Percentiles rank a stretch among this genome's conserved stretches.
Evolutionary conservation across 306 rosid genomes (phyloP).

Genomic region (Vigna mungo): DNA sequence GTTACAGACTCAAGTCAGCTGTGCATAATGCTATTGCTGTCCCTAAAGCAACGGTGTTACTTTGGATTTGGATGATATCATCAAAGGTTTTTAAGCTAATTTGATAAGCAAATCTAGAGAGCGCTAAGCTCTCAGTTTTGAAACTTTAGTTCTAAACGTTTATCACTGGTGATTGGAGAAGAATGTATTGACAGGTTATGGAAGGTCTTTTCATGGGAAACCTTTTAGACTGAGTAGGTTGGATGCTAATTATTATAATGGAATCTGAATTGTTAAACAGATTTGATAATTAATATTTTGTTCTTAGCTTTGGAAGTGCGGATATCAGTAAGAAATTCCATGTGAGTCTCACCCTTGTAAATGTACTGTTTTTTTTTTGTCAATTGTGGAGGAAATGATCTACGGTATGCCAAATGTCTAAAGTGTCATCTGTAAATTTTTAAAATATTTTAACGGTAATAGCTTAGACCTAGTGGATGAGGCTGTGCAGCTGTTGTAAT

Average conservation of each 20-base stretch:
- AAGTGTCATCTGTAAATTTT: slow-evolving; percentile 5
- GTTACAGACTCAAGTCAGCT: slow-evolving; percentile 1
- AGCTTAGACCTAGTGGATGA: neutral
- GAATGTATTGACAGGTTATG: too few species aligned
- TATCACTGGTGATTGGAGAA: neutral
- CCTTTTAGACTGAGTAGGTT: neutral
- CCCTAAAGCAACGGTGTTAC: slow-evolving; percentile 15
- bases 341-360: slow-evolving; percentile 19
- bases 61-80: neutral
- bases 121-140: neutral
- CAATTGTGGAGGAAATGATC: neutral
- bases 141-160: neutral
- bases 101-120: neutral
- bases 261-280: slow-evolving; percentile 8
- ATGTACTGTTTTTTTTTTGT: neutral
- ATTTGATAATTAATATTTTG: slow-evolving; percentile 10
- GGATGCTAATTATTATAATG: slow-evolving; percentile 27
- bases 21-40: slow-evolving; percentile 4
- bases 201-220: too few species aligned
- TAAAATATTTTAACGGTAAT: slow-evolving; percentile 12
- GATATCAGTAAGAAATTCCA: slow-evolving; percentile 10
- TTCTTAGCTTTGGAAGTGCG: neutral
- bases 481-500: neutral
- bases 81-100: slow-evolving; percentile 1
- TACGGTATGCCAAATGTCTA: slow-evolving; percentile 4